Base-by-base conservation (phyloP, 371 early-diverging fungal genomes). In the Mortierella sp. region DNA sequence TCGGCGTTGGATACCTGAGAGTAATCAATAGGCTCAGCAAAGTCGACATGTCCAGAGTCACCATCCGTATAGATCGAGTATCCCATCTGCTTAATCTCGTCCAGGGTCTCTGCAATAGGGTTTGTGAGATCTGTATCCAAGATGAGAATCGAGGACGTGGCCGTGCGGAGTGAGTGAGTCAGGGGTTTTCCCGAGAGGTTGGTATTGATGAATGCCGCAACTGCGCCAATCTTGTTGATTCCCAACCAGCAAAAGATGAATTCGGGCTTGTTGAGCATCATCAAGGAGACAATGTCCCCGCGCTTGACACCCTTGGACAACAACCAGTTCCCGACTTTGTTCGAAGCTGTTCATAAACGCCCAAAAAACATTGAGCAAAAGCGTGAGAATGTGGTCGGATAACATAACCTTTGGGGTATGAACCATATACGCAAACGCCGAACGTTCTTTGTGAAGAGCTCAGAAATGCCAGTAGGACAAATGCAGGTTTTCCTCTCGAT, bases 181-280 rank as follows among this genome's bases (percentile, higher is more conserved):
- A 71, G 37, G 49, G 72, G 72, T 31, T 71, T 71, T 22, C 72
- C 72, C 4, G 60, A 14, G 37, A 71, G 62, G 39, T 71, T 65
- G 21, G 72, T 71, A 57, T 71, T 71, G 61, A 71, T 71, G 40
- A 71, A 71, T 37, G 72, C 72, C 14, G 47, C 72, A 4, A 61
- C 60, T 16, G 66, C 66, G 19, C 72, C 72, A 16, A 71, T 66
- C 49, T 60, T 71, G 45, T 57, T 71, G 37, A 71, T 40, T 16
- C 72, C 72, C 27, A 71, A 29, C 72, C 72, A 71, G 53, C 60
- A 65, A 27, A 71, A 71, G 53, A 71, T 47, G 49, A 71, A 71
- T 57, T 65, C 72, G n/a, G 72, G 72, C 31, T 57, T 71, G 58
- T 71, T 71, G 19, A 24, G 49, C 72, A 71, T 71, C 22, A 65